Base-by-base conservation (phyloP, 768 basidiomycete genomes). In the Auriscalpium vulgare region DNA sequence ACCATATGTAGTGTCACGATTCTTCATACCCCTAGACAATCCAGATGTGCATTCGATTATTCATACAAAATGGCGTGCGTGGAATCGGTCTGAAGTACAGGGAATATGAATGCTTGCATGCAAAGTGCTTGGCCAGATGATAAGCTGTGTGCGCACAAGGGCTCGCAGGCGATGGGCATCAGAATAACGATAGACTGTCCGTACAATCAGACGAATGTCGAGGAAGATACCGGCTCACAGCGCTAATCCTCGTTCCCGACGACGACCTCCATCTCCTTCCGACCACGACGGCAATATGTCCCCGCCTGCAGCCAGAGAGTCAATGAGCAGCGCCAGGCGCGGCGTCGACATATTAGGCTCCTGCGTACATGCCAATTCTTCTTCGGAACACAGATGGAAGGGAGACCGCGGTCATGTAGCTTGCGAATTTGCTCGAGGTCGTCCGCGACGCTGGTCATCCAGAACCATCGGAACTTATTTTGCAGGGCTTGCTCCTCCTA, bases 351-450 rank as follows among this genome's bases (percentile, higher is more conserved):
- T 72, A 56, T 83, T 84, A 0, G 85, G 84, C 67, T 93, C 81
- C 78, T 82, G 55, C 35, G 29, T 29, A 29, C 29, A 29, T 7
- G 14, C 16, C 21, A 16, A 37, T 14, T 21, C n/a, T 23, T 37
- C 7, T 45, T 58, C 37, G 38, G 51, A 44, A 38, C 29, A 43
- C 74, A 75, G 57, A 11, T 11, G 16, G 5, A 43, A 10, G 5
- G 23, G 19, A 23, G 37, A 36, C 16, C 17, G 36, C 37, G 8
- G 10, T 51, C 38, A 68, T 78, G 40, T 52, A 88, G 91, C 78
- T 91, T 88, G 36, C 85, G 82, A 63, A 93, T 84, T 63, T 84
- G 78, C 63, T 91, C 88, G n/a, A 93, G 73, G 67, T 93, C 91
- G 47, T 91, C 88, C 2, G 84, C 87, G 8, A 92, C 78, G 0